phyloP scores from a whole-genome alignment of 192 early-diverging fungal species.

The Anaeromyces robustus region DNA sequence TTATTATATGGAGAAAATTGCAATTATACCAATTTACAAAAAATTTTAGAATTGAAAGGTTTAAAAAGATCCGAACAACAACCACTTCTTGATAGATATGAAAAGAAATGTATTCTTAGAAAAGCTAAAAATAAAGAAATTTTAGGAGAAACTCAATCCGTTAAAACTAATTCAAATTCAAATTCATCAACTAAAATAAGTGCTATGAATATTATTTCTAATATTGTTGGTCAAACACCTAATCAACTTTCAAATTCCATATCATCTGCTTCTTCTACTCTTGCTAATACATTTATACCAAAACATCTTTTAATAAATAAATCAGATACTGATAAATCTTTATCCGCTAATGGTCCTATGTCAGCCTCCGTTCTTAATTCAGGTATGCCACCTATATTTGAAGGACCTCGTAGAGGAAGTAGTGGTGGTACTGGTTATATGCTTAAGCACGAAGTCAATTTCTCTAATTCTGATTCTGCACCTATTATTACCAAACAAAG shows the following conservation, averaged over 20 bases:
- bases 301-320: background rate
- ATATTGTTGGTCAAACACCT: background rate
- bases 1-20: conserved; percentile 56
- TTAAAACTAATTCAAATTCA: background rate
- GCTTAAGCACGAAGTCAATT: background rate
- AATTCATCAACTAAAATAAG: background rate
- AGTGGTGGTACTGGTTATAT: background rate
- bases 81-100: background rate
- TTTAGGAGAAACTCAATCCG: background rate
- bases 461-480: background rate
- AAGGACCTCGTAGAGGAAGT: background rate
- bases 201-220: background rate
- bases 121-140: background rate
- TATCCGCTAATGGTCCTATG: background rate
- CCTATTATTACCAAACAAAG: background rate
- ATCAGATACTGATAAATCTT: background rate
- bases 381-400: background rate
- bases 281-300: background rate
- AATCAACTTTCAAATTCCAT: background rate
- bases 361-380: background rate
- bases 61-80: background rate
- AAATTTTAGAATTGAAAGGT: conserved; percentile 66
- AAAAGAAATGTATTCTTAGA: background rate
- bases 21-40: conserved; percentile 51
- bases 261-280: background rate